Evolutionary conservation across 2,329 filamentous ascomycete genomes (phyloP).

Genomic region (Paradendryphiella salina): DNA sequence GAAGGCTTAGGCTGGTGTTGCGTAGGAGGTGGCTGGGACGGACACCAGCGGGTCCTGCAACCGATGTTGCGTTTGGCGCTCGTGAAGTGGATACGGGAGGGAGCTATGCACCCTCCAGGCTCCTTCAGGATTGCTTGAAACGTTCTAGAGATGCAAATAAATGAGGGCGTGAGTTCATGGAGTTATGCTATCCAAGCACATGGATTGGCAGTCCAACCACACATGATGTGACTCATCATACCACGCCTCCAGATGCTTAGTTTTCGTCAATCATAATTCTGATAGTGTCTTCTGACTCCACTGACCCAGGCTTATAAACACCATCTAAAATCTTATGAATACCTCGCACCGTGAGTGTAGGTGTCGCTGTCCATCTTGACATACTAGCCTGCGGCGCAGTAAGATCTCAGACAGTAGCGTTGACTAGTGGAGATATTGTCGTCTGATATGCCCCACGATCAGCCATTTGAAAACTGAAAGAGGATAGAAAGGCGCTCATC

Average conservation of each 20-base stretch:
- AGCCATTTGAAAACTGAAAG: not conserved
- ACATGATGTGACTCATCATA: too few species aligned
- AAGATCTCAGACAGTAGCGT: conserved; percentile 1
- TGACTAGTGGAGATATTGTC: not conserved
- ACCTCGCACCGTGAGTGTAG: too few species aligned
- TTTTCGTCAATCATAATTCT: too few species aligned
- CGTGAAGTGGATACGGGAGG: conserved; percentile 1
- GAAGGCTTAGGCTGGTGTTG: conserved; percentile 19
- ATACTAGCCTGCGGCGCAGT: conserved; percentile 1
- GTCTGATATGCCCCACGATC: not conserved
- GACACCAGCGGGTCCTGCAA: not conserved
- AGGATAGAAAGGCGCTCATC: not conserved
- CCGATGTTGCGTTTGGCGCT: conserved; percentile 11
- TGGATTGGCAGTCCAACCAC: too few species aligned
- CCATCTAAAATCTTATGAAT: too few species aligned
- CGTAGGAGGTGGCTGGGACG: not conserved
- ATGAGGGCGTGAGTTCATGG: not conserved
- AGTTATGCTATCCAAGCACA: not conserved
- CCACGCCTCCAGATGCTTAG: too few species aligned
- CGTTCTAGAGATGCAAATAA: not conserved
- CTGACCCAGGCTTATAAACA: too few species aligned
- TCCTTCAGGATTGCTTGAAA: conserved; percentile 6
- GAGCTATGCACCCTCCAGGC: not conserved
- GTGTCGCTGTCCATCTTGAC: not conserved
- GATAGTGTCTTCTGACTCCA: too few species aligned